Evolutionary conservation across 169 alveolate species (phyloP).

Genomic region (Cryptosporidium viatorum): DNA sequence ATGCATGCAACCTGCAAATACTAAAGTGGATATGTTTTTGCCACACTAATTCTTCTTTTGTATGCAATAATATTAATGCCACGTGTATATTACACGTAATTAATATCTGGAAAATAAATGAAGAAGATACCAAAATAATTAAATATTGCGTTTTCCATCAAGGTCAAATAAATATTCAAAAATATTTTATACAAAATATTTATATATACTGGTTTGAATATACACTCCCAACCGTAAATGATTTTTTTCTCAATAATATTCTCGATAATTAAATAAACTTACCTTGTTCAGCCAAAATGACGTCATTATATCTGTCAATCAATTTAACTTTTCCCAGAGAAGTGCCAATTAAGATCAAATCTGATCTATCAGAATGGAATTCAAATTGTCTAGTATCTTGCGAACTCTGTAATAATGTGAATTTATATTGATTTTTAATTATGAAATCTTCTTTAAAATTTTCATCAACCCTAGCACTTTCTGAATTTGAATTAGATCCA

Average conservation of each 20-base stretch:
- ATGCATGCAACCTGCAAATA: no score
- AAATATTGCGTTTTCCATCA: constrained; percentile 28
- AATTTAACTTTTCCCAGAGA: constrained; percentile 73
- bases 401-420: constrained; percentile 37
- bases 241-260: constrained; percentile 43
- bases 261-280: constrained; percentile 10
- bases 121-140: not conserved
- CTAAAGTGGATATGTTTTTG: no score
- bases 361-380: constrained; percentile 67
- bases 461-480: not conserved
- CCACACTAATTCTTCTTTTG: no score
- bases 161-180: no score
- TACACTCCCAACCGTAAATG: not conserved
- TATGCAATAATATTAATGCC: not conserved
- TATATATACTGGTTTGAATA: no score
- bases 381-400: constrained; percentile 79
- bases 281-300: constrained; percentile 27
- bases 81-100: not conserved
- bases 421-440: constrained; percentile 6
- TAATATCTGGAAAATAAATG: not conserved
- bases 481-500: not conserved
- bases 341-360: constrained; percentile 76
- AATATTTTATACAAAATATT: no score
- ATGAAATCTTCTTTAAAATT: not conserved
- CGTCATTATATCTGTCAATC: constrained; percentile 20